These are phyloP conservation scores for Fusarium verticillioides DNA, from an alignment of 2,329 filamentous ascomycete species.

Conservation along the genomic window DNA sequence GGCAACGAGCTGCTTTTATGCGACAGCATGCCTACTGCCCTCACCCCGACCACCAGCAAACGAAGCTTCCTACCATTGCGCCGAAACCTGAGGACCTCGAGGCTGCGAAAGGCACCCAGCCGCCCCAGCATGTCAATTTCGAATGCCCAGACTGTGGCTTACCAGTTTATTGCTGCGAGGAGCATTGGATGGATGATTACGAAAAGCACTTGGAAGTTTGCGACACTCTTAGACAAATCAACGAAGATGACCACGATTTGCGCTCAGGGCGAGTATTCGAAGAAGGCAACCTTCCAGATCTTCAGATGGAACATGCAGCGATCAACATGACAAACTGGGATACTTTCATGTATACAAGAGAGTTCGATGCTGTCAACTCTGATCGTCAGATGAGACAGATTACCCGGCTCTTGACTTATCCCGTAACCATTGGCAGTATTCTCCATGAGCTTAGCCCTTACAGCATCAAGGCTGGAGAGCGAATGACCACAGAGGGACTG, in stretches of 20 bases:
- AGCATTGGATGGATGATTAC: conserved; percentile 96
- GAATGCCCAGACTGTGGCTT: conserved; percentile 97
- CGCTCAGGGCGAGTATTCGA: conserved; percentile 90
- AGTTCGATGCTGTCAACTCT: conserved; percentile 90
- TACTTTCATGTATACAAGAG: conserved; percentile 91
- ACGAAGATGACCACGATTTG: conserved; percentile 97
- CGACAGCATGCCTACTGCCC: conserved; percentile 93
- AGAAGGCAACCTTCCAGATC: conserved; percentile 90
- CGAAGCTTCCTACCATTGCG: conserved; percentile 72
- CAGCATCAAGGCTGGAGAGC: conserved; percentile 76
- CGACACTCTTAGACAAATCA: conserved; percentile 90
- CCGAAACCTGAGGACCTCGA: conserved; percentile 72
- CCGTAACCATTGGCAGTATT: conserved; percentile 89
- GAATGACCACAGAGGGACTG: conserved; percentile 86
- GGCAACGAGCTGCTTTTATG: conserved; percentile 88
- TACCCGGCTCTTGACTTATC: conserved; percentile 92
- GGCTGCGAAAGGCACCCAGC: conserved; percentile 62
- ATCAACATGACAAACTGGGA: conserved; percentile 99
- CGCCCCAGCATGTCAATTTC: conserved; percentile 87
- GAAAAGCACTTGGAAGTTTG: conserved; percentile 93
- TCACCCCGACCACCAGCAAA: conserved; percentile 86
- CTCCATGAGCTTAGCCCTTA: conserved; percentile 96
- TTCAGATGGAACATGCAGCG: conserved; percentile 90
- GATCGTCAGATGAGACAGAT: conserved; percentile 93
- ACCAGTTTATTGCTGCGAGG: conserved; percentile 91